Conservation (phyloP, 768 basidiomycete species). For the Hortiboletus campestris region DNA sequence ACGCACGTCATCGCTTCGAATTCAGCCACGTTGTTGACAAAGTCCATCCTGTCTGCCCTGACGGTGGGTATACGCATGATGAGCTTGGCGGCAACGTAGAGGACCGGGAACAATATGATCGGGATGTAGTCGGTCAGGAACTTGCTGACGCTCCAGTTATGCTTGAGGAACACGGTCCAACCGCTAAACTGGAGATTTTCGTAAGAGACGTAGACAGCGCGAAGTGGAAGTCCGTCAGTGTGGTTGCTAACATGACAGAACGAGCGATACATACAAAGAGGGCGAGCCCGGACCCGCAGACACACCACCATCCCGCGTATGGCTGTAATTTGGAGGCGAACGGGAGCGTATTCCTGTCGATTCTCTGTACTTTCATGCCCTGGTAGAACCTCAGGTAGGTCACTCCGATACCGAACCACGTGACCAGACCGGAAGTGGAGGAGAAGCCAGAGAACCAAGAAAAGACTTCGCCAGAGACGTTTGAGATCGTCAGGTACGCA, state of each 20-base stretch:
- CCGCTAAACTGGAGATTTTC: slow-evolving; percentile 33
- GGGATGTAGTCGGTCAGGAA: slow-evolving; percentile 45
- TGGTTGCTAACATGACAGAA: not conserved
- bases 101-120: slow-evolving; percentile 43
- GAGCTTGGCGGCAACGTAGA: slow-evolving; percentile 37
- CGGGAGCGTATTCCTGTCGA: slow-evolving; percentile 46
- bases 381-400: slow-evolving; percentile 46
- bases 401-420: slow-evolving; percentile 43
- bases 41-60: slow-evolving; percentile 26
- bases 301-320: not conserved
- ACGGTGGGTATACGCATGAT: slow-evolving; percentile 8
- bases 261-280: slow-evolving; percentile 33
- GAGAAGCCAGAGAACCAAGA: slow-evolving; percentile 38
- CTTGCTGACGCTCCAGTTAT: slow-evolving; percentile 34
- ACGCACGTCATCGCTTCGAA: slow-evolving; percentile 29
- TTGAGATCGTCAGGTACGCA: slow-evolving; percentile 40
- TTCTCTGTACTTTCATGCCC: slow-evolving; percentile 48
- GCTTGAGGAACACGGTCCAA: slow-evolving; percentile 39
- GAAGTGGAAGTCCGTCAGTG: not conserved
- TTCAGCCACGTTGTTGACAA: slow-evolving; percentile 22
- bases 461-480: slow-evolving; percentile 39
- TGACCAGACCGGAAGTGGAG: slow-evolving; percentile 39
- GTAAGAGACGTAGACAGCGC: too few species aligned
- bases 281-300: slow-evolving; percentile 24
- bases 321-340: slow-evolving; percentile 23